Base-by-base conservation (phyloP, 805 yeast species). In the Kuraishia piskuri region DNA sequence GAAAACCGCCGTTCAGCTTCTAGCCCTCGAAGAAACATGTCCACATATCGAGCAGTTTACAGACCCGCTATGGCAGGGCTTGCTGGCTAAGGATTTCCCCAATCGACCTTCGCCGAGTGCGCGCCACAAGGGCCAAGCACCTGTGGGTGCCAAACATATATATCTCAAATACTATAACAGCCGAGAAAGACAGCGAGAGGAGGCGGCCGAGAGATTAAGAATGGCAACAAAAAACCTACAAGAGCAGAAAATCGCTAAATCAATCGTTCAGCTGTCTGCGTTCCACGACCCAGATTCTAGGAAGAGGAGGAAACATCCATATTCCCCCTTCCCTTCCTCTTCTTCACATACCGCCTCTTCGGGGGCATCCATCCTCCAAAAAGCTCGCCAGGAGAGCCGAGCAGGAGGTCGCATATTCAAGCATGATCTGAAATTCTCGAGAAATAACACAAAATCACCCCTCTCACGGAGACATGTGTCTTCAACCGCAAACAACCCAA, bases 31-130 rank as follows among this genome's bases (percentile, higher is more conserved):
- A 59, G 54, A 53, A 1, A 63, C 59, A 49, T 75, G 79, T 47
- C 77, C 78, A 3, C 77, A 69, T 22, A 58, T 80, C 1, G 62
- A 61, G 6, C 71, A 74, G 1, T 62, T 69, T 46, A 65, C 77
- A 2, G 82, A 78, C 56, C 67, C 64, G 5, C 57, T 79, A 36
- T 80, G 84, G 84, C 61, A 59, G 45, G 53, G 55, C n/a, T 61
- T 80, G 22, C 64, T 79, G 1, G 65, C 65, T 45, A 69, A 74
- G 53, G 84, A 79, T 59, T 80, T 80, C 56, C 71, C 77, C 2
- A 73, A 72, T 50, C 61, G 82, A 37, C 80, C 82, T 17, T 19
- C 54, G 2, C 59, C 55, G 10, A 58, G 53, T 46, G 26, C 52
- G 23, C 50, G 49, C 19, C 17, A n/a, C 40, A 51, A 58, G 17